Evolutionary conservation across 1,139 yeast species (phyloP), one percentile per base, ranked within the genome.

Genomic region (Kodamaea sp.): DNA sequence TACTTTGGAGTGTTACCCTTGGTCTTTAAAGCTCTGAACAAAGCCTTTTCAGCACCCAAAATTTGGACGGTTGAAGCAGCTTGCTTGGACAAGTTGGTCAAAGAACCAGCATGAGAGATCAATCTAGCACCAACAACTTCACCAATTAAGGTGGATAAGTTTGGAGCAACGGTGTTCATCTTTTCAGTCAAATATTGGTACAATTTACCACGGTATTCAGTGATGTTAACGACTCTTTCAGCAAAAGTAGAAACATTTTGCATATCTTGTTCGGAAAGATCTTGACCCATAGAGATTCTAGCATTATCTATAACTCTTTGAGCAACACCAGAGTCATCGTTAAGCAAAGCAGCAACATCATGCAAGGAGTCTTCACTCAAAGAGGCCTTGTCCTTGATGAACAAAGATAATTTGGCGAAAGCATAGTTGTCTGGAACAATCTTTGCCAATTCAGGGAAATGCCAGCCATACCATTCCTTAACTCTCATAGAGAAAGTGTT

Each of bases 391-490:
- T 92, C 96, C 70, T 82, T 79, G 62, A 92, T 87, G 68, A 76
- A 76, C 50, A 89, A 72, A 47, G 89, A 88, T 50, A 90, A 77
- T 65, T 78, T 82, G 55, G 96, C 96, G 66, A 79, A 92, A 50
- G 78, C 74, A 68, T 86, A 85, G 74, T 90, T 90, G 72, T 92
- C 98, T 53, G 88, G 83, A 48, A 89, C 92, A 64, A 92, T 79
- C 72, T 88, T 89, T 55, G 97, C 96, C 74, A 92, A 81, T 73
- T 92, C 98, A 43, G 98, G 98, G 81, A 92, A 92, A 67, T 92
- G 98, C 98, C 98, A 92, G 53, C 97, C 97, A 70, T 92, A 92
- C 98, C 98, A 92, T 73, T 92, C 98, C 77, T 92, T 92, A 60
- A 87, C 90, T 75, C 98, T 84, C 98, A 92, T 92, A 48, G 97